Evolutionary conservation across 495 filamentous ascomycete species (phyloP).

Genomic region (Talaromyces nanjingensis): DNA sequence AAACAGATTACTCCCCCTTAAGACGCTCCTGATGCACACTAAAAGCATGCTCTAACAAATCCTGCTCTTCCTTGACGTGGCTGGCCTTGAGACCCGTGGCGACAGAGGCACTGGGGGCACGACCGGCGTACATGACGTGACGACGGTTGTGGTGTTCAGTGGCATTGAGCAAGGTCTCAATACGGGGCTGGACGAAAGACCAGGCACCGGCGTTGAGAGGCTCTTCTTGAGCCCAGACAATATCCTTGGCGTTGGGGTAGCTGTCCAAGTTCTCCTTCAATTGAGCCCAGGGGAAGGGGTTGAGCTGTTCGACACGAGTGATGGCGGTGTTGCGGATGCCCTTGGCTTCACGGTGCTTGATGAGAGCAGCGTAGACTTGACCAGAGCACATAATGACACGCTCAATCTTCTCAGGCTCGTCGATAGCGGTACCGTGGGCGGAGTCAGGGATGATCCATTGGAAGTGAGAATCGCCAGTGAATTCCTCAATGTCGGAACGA

Average conservation of each 20-base stretch:
- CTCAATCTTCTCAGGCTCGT: slow-evolving; percentile 78
- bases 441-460: slow-evolving; percentile 89
- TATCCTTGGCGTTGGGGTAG: slow-evolving; percentile 94
- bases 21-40: slow-evolving; percentile 51
- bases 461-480: slow-evolving; percentile 88
- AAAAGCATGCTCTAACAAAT: slow-evolving; percentile 73
- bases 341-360: slow-evolving; percentile 83
- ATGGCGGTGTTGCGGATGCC: slow-evolving; percentile 83
- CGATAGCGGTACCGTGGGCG: slow-evolving; percentile 67
- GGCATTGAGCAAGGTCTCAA: slow-evolving; percentile 90
- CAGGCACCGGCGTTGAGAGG: slow-evolving; percentile 94
- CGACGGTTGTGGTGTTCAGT: slow-evolving; percentile 86
- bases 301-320: slow-evolving; percentile 92
- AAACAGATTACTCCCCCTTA: slow-evolving; percentile 43
- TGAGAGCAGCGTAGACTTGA: slow-evolving; percentile 84
- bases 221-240: slow-evolving; percentile 96
- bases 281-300: slow-evolving; percentile 98
- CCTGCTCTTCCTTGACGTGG: slow-evolving; percentile 91
- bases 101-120: slow-evolving; percentile 81
- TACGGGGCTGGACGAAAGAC: slow-evolving; percentile 89
- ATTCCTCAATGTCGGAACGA: slow-evolving; percentile 81
- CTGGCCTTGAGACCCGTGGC: slow-evolving; percentile 85
- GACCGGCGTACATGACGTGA: slow-evolving; percentile 95
- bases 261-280: slow-evolving; percentile 89
- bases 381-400: slow-evolving; percentile 92